A percentile compares a stretch with the other conserved stretches of the same genome.
These are phyloP conservation scores for Chaetomium fimeti DNA, from an alignment of 495 filamentous ascomycete genomes.

Conservation along the genomic window DNA sequence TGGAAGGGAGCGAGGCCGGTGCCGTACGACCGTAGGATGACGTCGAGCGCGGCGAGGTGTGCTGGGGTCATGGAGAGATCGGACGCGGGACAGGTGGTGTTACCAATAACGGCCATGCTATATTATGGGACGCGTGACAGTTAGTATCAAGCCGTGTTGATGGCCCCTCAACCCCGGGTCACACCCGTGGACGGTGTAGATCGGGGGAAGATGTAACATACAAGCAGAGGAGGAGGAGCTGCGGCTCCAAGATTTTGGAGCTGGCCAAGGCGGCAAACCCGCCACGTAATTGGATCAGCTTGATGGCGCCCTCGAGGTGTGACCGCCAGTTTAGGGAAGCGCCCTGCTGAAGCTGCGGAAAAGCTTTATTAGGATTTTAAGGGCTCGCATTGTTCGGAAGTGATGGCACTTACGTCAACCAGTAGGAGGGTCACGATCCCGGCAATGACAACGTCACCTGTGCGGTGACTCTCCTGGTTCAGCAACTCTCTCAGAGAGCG, in stretches of 20 bases:
- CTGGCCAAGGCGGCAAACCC: slow-evolving; percentile 15
- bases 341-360: slow-evolving; percentile 34
- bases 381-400: too few species aligned
- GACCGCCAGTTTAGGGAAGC: slow-evolving; percentile 35
- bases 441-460: slow-evolving; percentile 31
- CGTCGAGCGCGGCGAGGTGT: slow-evolving; percentile 24
- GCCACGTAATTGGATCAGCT: slow-evolving; percentile 34
- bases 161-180: neutral
- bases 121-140: neutral
- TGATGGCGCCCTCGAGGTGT: slow-evolving; percentile 35
- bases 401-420: slow-evolving; percentile 26
- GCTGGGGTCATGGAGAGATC: slow-evolving; percentile 23
- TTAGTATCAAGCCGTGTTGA: neutral
- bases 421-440: slow-evolving; percentile 30
- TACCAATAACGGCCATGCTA: slow-evolving; percentile 33
- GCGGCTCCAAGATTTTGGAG: neutral
- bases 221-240: neutral
- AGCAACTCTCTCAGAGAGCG: slow-evolving; percentile 40
- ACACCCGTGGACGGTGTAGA: too few species aligned
- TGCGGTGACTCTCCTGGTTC: slow-evolving; percentile 18
- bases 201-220: neutral
- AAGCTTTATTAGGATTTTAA: too few species aligned
- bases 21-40: slow-evolving; percentile 20
- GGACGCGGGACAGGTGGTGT: slow-evolving; percentile 37
- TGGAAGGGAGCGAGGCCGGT: slow-evolving; percentile 23